These are phyloP conservation scores for Talinum fruticosum DNA, from an alignment of 148 eudicot genomes.

Conservation along the genomic window DNA sequence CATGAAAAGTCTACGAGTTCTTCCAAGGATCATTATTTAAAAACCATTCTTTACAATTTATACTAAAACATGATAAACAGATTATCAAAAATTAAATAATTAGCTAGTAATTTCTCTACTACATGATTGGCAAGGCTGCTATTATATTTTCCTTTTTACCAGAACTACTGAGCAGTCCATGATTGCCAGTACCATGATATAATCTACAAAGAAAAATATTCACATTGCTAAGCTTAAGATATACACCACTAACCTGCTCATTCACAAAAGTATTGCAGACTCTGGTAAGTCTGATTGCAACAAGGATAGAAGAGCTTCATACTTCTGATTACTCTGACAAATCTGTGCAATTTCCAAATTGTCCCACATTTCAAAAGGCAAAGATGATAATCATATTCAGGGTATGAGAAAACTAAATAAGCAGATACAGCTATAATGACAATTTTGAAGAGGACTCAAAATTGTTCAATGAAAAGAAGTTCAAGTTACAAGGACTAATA, in stretches of 20 bases:
- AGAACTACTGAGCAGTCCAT: background rate
- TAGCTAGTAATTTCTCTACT: background rate
- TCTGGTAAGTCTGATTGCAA: slow-evolving; percentile 64
- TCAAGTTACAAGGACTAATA: background rate
- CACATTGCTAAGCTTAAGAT: background rate
- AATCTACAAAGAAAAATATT: background rate
- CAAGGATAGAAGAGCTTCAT: slow-evolving; percentile 54
- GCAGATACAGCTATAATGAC: background rate
- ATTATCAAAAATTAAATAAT: background rate
- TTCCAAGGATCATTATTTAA: no score
- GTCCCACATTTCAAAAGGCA: slow-evolving; percentile 13
- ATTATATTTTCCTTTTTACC: background rate
- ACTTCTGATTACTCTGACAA: slow-evolving; percentile 53
- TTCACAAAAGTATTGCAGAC: slow-evolving; percentile 86
- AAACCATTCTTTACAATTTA: background rate
- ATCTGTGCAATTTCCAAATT: slow-evolving; percentile 38
- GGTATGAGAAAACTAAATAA: background rate
- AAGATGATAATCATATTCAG: background rate
- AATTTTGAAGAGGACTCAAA: background rate
- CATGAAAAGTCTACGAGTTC: no score
- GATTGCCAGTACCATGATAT: background rate
- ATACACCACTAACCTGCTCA: slow-evolving; percentile 61
- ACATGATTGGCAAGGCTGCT: slow-evolving; percentile 1
- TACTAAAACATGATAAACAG: background rate
- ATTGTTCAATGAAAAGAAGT: background rate